Conservation (phyloP, 2,329 filamentous ascomycete genomes). For the Claviceps maximensis region DNA sequence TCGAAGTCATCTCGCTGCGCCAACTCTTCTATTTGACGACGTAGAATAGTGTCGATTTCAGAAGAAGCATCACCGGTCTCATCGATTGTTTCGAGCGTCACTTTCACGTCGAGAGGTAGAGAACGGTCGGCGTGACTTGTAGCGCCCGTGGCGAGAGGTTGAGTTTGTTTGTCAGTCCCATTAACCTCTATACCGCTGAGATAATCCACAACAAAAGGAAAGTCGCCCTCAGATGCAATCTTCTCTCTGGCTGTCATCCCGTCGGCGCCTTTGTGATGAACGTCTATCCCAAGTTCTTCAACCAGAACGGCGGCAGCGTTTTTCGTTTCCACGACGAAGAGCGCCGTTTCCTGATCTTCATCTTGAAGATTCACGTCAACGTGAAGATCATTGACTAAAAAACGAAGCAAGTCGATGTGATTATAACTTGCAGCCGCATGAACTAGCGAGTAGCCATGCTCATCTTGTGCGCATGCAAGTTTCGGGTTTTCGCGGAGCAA, state of each 20-base stretch:
- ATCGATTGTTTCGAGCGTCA: conserved; percentile 65
- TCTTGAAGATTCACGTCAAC: conserved; percentile 74
- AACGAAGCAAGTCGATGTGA: conserved; percentile 65
- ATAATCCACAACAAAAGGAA: conserved; percentile 61
- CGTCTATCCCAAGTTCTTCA: conserved; percentile 66
- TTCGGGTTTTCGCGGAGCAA: conserved; percentile 61
- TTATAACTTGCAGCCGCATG: conserved; percentile 91
- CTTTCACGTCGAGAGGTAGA: conserved; percentile 60
- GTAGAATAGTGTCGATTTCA: conserved; percentile 69
- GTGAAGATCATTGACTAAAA: conserved; percentile 60
- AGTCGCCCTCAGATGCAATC: conserved; percentile 66
- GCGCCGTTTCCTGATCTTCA: conserved; percentile 85
- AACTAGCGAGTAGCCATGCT: conserved; percentile 84
- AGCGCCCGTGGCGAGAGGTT: conserved; percentile 14
- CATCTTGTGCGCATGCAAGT: conserved; percentile 71
- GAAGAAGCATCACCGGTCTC: conserved; percentile 45
- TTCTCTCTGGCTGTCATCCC: conserved; percentile 71
- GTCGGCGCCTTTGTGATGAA: conserved; percentile 52
- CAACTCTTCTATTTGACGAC: conserved; percentile 75
- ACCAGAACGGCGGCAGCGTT: conserved; percentile 68
- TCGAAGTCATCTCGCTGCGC: conserved; percentile 75
- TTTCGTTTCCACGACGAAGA: conserved; percentile 79
- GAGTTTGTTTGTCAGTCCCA: conserved; percentile 17
- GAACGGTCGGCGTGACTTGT: conserved; percentile 37
- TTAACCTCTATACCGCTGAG: conserved; percentile 29